phyloP scores from a whole-genome alignment of 108 stramenopile genomes.

The Conticribra guillardii region DNA sequence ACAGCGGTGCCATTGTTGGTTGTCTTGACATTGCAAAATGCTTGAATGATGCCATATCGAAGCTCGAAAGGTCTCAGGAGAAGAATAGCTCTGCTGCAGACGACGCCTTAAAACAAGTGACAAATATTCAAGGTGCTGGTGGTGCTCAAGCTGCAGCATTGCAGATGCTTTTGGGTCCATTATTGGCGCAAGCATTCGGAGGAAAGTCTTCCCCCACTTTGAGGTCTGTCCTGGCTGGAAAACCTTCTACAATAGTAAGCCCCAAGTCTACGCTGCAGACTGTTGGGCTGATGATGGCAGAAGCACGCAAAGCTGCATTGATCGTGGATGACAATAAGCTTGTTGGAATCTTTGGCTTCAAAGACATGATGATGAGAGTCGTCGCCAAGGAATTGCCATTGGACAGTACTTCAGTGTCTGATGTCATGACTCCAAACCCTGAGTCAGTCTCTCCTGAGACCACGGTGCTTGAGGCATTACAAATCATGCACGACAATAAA shows the following conservation, averaged over 20 bases:
- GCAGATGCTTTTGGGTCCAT: conserved; percentile 66
- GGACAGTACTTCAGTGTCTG: conserved; percentile 67
- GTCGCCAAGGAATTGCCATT: conserved; percentile 83
- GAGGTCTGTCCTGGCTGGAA: conserved; percentile 70
- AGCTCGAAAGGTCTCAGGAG: conserved; percentile 76
- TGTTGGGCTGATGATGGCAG: conserved; percentile 84
- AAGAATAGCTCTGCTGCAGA: conserved; percentile 57
- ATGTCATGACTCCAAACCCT: conserved; percentile 93
- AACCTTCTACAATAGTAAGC: conserved; percentile 71
- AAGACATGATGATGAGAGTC: conserved; percentile 92
- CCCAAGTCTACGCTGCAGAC: conserved; percentile 73
- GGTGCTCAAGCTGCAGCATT: conserved; percentile 69
- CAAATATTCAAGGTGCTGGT: conserved; percentile 58
- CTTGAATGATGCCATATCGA: conserved; percentile 91
- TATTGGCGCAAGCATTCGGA: conserved; percentile 75
- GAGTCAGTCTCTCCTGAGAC: conserved; percentile 90
- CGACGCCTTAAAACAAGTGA: conserved; percentile 52
- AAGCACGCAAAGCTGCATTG: conserved; percentile 82
- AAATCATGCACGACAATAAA: conserved; percentile 92
- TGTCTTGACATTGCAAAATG: conserved; percentile 95
- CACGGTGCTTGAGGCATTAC: conserved; percentile 88
- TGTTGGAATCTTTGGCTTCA: conserved; percentile 93
- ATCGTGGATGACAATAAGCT: conserved; percentile 80
- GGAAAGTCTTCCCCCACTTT: conserved; percentile 72
- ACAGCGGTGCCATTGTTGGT: conserved; percentile 81